Conservation (phyloP, 345 rosid species). For the Pistacia atlantica region DNA sequence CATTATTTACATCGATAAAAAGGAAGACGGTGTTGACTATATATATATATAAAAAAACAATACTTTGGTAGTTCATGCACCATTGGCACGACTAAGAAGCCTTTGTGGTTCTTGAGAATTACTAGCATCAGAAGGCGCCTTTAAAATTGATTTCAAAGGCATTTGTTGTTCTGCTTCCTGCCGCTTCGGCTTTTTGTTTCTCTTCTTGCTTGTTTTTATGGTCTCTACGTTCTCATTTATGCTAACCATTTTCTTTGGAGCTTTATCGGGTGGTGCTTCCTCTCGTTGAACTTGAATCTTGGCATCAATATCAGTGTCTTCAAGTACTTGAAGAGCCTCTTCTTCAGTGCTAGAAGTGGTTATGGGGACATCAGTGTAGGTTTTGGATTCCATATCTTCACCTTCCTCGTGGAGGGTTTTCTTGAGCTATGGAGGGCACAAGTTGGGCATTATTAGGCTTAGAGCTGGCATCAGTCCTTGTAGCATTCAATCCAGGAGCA, state of each 20-base stretch:
- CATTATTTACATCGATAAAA: neutral
- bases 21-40: neutral
- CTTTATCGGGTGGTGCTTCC: slow-evolving; percentile 30
- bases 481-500: neutral
- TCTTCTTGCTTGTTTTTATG: slow-evolving; percentile 35
- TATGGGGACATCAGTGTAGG: neutral
- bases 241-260: slow-evolving; percentile 56
- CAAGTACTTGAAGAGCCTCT: neutral
- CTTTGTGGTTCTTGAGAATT: neutral
- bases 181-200: slow-evolving; percentile 26
- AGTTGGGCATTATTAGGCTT: neutral
- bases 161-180: slow-evolving; percentile 33
- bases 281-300: neutral
- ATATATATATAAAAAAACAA: too few species aligned
- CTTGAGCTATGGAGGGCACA: slow-evolving; percentile 14
- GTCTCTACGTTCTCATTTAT: slow-evolving; percentile 49
- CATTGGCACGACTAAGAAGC: slow-evolving; percentile 6
- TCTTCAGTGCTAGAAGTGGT: neutral
- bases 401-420: slow-evolving; percentile 11
- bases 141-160: slow-evolving; percentile 57
- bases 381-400: neutral
- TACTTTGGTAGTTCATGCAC: neutral
- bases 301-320: neutral
- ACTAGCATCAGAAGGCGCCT: slow-evolving; percentile 39
- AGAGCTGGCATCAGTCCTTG: neutral